Evolutionary conservation across 345 rosid genomes (phyloP), one percentile per base, ranked within the genome.

Genomic region (Tarenaya hassleriana): DNA sequence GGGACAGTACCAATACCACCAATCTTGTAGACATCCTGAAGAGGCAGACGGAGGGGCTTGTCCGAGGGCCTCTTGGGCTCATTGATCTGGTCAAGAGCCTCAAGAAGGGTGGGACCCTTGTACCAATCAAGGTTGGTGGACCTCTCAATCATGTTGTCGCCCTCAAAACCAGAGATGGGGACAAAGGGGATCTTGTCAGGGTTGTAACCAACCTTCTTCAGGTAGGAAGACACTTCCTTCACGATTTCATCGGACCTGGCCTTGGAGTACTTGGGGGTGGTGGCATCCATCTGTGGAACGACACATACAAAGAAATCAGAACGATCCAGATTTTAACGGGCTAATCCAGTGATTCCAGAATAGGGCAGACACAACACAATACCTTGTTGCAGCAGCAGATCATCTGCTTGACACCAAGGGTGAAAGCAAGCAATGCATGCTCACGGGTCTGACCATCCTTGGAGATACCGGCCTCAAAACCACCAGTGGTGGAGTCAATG

Each of bases 21-120:
- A 37, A 85, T 85, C 81, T 85, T 85, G 86, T 85, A 85, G 12
- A 86, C 88, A 57, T 83, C 91, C 75, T 86, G 91, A 37, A 83
- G 95, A 8, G 95, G 91, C 1, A 83, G 94, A 49, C 90, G 90
- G 1, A 87, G 94, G 16, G 96, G 94, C 79, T 84, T 87, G 82
- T 87, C 96, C 15, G 88, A 33, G 8, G 96, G 94, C 57, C 96
- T 81, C 82, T 84, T 87, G 34, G 96, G 80, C 64, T 75, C 80
- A 12, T 55, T 66, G 66, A 75, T 66, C 59, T 44, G 55, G 70
- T 75, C 80, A 44, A 75, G 73, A 35, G 73, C 78, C 2, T 73
- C 78, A 1, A 74, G 78, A 17, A 74, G 69, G 3, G 78, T 74
- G n/a, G 78, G 78, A 7, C 75, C 78, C 73, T 74, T 74, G 72